Evolutionary conservation across 768 basidiomycete species (phyloP).

Genomic region (Crepidotus variabilis): DNA sequence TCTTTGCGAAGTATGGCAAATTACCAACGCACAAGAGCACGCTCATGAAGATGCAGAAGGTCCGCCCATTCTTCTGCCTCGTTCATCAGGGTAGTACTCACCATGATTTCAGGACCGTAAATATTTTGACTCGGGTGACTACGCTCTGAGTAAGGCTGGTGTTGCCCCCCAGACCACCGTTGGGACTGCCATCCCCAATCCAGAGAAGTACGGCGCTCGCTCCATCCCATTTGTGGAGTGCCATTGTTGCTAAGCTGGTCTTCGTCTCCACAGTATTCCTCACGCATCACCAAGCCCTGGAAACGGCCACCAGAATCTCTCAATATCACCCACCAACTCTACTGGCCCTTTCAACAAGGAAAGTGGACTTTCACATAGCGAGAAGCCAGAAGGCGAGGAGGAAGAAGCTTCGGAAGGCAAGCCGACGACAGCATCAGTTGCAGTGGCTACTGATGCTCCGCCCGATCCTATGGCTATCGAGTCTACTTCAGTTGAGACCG

Average conservation of each 20-base stretch:
- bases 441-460: constrained; percentile 4
- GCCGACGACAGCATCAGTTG: background rate
- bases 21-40: constrained; percentile 91
- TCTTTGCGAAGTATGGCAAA: constrained; percentile 94
- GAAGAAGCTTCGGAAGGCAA: constrained; percentile 14
- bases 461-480: background rate
- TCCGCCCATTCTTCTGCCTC: constrained; percentile 28
- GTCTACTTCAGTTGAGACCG: background rate
- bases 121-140: constrained; percentile 99
- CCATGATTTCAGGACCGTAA: constrained; percentile 76
- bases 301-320: constrained; percentile 51
- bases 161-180: constrained; percentile 83
- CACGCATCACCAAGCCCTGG: constrained; percentile 72
- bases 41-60: constrained; percentile 95
- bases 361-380: constrained; percentile 42
- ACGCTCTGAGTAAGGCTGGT: constrained; percentile 94
- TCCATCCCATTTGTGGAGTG: constrained; percentile 11
- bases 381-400: constrained; percentile 27
- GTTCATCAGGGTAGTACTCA: too few relatives aligned
- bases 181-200: constrained; percentile 97
- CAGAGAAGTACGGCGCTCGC: constrained; percentile 76
- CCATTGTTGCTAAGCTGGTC: constrained; percentile 13
- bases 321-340: constrained; percentile 72
- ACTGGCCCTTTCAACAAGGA: constrained; percentile 66
- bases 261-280: constrained; percentile 62